A percentile compares a stretch with the other conserved stretches of the same genome.
Conservation (phyloP, 176 grass and related monocot genomes). For the Olyra latifolia region DNA sequence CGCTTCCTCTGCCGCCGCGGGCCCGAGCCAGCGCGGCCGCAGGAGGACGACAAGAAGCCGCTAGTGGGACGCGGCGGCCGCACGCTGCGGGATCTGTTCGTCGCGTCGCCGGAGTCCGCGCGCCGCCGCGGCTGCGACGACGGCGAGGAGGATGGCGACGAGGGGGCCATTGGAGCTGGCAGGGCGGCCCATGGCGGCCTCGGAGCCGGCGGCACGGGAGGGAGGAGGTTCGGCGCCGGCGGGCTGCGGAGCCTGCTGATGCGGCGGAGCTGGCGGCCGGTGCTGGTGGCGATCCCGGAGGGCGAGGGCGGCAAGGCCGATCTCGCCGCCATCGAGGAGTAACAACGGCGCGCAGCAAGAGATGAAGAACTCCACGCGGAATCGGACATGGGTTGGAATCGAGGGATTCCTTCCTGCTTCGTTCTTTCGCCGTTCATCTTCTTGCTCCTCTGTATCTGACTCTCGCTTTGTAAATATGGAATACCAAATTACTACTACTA, state of each 20-base stretch:
- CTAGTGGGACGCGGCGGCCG: constrained; percentile 26
- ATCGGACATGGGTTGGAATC: neutral
- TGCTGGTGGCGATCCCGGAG: constrained; percentile 53
- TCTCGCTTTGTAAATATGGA: constrained; percentile 30
- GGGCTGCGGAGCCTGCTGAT: constrained; percentile 49
- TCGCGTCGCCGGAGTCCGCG: constrained; percentile 52
- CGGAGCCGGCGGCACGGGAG: neutral
- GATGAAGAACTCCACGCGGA: neutral
- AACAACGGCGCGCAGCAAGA: neutral
- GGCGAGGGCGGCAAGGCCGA: constrained; percentile 27
- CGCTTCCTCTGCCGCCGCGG: constrained; percentile 24
- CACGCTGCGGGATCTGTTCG: constrained; percentile 77
- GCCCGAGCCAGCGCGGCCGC: neutral
- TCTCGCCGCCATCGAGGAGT: constrained; percentile 43
- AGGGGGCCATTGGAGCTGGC: neutral
- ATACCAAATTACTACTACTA: neutral
- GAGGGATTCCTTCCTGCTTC: neutral
- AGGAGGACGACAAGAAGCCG: constrained; percentile 49
- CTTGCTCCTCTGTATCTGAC: neutral
- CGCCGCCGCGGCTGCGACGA: constrained; percentile 2
- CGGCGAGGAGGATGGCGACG: neutral
- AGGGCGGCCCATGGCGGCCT: neutral
- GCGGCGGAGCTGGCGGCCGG: constrained; percentile 60
- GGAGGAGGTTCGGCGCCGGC: constrained; percentile 31
- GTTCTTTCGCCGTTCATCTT: neutral